Percentiles rank a stretch among this genome's conserved stretches.
These are phyloP conservation scores for Tinospora cordifolia DNA, from an alignment of 164 flowering plant genomes.

Conservation along the genomic window DNA sequence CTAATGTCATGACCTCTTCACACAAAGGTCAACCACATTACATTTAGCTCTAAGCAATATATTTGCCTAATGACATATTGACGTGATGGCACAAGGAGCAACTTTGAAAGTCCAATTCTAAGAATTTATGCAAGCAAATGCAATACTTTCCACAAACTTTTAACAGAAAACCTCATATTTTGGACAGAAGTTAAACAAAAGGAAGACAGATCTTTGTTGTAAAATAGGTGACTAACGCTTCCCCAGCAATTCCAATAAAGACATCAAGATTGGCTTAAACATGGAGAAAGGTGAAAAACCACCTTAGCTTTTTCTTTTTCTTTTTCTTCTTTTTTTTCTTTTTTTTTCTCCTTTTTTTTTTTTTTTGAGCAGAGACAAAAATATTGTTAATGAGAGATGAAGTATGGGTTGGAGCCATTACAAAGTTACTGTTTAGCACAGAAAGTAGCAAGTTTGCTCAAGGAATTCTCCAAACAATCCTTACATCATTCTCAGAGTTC, in stretches of 20 bases:
- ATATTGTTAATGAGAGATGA: no score
- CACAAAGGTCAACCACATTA: neutral
- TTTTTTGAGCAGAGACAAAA: no score
- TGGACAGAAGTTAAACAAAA: neutral
- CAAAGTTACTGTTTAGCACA: no score
- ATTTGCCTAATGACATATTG: neutral
- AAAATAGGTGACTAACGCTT: no score
- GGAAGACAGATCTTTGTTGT: no score
- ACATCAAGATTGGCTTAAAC: neutral
- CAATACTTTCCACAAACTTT: neutral
- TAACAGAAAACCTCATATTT: no score
- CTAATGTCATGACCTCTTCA: neutral
- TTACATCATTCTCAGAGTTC: slow-evolving; percentile 98
- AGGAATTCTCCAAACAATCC: slow-evolving; percentile 16
- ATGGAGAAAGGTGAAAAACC: no score
- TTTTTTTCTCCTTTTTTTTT: no score
- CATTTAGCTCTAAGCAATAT: neutral
- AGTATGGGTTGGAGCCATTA: no score
- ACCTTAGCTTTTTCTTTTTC: no score
- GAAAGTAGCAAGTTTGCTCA: neutral
- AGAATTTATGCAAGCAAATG: neutral
- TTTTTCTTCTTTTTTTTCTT: no score
- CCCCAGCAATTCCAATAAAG: no score
- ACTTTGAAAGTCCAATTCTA: neutral
- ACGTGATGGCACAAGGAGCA: neutral